Percentiles rank a stretch among this genome's conserved stretches.
Evolutionary conservation across 2,329 filamentous ascomycete species (phyloP).

Genomic region (Fusarium gaditjirri): DNA sequence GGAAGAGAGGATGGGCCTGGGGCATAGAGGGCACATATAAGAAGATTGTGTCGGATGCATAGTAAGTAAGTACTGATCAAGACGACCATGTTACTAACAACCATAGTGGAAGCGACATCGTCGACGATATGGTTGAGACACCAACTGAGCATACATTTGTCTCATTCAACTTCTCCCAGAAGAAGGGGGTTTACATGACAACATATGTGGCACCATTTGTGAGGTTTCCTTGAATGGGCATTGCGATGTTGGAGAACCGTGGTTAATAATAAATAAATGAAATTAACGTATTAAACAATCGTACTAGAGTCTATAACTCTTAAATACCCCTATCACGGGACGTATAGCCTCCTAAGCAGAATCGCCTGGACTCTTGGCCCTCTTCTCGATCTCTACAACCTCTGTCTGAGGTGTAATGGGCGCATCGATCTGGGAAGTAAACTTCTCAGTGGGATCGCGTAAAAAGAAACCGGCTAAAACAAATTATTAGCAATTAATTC

Average conservation of each 20-base stretch:
- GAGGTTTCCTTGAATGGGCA: background rate
- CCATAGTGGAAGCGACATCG: constrained; percentile 5
- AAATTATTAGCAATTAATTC: background rate
- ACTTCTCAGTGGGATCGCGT: background rate
- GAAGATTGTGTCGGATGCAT: constrained; percentile 20
- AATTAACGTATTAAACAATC: background rate
- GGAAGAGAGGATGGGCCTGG: constrained; percentile 27
- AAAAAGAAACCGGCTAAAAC: background rate
- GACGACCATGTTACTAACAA: background rate
- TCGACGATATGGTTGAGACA: background rate
- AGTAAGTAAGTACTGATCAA: background rate
- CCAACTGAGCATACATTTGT: constrained; percentile 22
- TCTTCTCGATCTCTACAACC: background rate
- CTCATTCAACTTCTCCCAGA: constrained; percentile 24
- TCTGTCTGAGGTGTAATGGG: background rate
- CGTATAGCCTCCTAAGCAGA: background rate
- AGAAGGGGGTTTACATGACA: constrained; percentile 25
- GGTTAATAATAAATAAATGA: too few species aligned
- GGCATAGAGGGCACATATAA: constrained; percentile 19
- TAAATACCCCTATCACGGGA: fast-evolving
- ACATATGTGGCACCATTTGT: constrained; percentile 26
- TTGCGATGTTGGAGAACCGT: fast-evolving
- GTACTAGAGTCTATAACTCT: fast-evolving
- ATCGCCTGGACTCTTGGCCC: background rate
- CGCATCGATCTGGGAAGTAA: background rate